Conservation (phyloP, 179 eudicot species). For the Drosera spatulata region DNA sequence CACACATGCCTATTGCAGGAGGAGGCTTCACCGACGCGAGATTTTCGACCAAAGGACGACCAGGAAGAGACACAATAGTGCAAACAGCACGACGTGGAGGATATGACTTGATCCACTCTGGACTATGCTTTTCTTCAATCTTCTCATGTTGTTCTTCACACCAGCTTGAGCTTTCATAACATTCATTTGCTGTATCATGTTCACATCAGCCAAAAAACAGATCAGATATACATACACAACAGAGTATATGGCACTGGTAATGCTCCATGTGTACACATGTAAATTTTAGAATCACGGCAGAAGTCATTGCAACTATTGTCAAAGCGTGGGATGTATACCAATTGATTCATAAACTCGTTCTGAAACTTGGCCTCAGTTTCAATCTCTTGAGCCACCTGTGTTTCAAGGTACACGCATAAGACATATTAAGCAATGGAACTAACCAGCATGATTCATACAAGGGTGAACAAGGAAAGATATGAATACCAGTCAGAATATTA, state of each 20-base stretch:
- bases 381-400: slow-evolving; percentile 80
- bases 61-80: slow-evolving; percentile 47
- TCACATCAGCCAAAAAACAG: not conserved
- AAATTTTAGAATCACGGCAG: too few relatives aligned
- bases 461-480: too few relatives aligned
- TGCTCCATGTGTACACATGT: too few relatives aligned
- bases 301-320: too few relatives aligned
- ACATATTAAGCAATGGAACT: not conserved
- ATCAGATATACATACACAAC: too few relatives aligned
- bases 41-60: slow-evolving; percentile 65
- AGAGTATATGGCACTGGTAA: too few relatives aligned
- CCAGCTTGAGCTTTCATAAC: slow-evolving; percentile 84
- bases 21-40: slow-evolving; percentile 26
- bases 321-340: slow-evolving; percentile 34
- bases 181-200: slow-evolving; percentile 71
- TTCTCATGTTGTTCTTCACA: slow-evolving; percentile 86
- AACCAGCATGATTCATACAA: too few relatives aligned
- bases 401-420: slow-evolving; percentile 5
- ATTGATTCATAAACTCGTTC: slow-evolving; percentile 75
- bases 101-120: slow-evolving; percentile 71
- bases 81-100: slow-evolving; percentile 78
- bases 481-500: slow-evolving; percentile 9
- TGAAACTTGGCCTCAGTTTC: slow-evolving; percentile 23
- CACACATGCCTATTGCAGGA: too few relatives aligned
- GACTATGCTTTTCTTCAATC: slow-evolving; percentile 72